Evolutionary conservation across 2,329 filamentous ascomycete genomes (phyloP), one percentile per base, ranked within the genome.

Genomic region (Fusarium udum): DNA sequence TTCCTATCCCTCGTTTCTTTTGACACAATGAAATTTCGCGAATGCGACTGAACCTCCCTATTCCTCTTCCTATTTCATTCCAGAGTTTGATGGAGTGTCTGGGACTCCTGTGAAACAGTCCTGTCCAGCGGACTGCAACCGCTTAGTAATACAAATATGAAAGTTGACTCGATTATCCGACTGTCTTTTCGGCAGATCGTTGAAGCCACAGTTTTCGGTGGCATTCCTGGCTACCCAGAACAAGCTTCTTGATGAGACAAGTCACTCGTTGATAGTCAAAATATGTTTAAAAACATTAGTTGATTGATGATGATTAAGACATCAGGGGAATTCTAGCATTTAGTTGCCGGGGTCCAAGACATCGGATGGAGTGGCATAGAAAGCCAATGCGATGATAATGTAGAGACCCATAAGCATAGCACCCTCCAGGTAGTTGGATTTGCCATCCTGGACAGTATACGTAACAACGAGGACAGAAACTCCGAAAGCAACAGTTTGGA

Each of bases 391-490:
- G 68, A 91, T 90, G 75, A 91, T 90, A 53, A 86, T 77, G 78
- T 90, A 91, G 22, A 91, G 82, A 56, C 82, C 83, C 64, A 85
- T 78, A 52, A 84, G 78, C 89, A 95, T 92, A 53, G 92, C 92
- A 49, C 93, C 93, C 81, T 95, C 93, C 28, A 95, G 88, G 76
- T 95, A 95, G 82, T 95, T 96, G 20, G 91, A 93, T 82, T 93
- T 93, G 78, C 93, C 93, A 78, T 95, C 93, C 79, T 93, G 91
- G 48, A 95, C 92, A 6, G 89, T 92, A 82, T 90, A 95, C 64
- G 89, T 93, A 39, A 94, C 92, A 37, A 95, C 92, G 46, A 95
- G 82, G 5, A 93, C 92, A 15, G 91, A 92, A 60, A 95, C 86
- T 64, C 92, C 93, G 81, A 95, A 95, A 2, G 92, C 89, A 45